Percentiles rank a stretch among this genome's conserved stretches.
Evolutionary conservation across 192 early-diverging fungal genomes (phyloP).

Genomic region (Glomus cerebriforme): DNA sequence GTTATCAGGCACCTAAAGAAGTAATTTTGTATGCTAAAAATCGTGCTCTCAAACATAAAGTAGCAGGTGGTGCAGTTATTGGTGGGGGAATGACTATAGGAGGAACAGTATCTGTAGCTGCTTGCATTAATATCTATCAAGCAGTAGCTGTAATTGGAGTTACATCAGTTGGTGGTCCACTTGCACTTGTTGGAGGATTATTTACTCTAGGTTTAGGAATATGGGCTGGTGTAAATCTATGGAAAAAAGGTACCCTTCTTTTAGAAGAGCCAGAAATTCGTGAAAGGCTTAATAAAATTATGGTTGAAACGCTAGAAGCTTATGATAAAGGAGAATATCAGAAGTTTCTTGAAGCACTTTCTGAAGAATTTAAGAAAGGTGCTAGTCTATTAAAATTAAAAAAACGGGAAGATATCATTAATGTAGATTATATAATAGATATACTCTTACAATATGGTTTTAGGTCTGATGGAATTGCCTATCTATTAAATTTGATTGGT

Average conservation of each 20-base stretch:
- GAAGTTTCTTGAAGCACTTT: not conserved
- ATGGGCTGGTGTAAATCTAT: not conserved
- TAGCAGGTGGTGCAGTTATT: not conserved
- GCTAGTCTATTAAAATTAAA: not conserved
- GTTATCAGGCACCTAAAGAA: not conserved
- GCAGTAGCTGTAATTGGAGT: not conserved
- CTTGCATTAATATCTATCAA: not conserved
- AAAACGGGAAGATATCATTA: not conserved
- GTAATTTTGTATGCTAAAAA: not conserved
- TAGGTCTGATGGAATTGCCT: not conserved
- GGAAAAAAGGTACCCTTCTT: not conserved
- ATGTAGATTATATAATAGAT: not conserved
- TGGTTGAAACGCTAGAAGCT: not conserved
- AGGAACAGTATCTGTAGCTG: not conserved
- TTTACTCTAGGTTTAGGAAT: not conserved
- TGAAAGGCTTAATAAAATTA: not conserved
- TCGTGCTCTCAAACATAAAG: not conserved
- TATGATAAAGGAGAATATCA: constrained; percentile 4
- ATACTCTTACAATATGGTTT: not conserved
- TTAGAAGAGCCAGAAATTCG: not conserved
- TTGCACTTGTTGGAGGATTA: not conserved
- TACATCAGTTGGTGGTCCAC: not conserved
- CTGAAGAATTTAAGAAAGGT: not conserved
- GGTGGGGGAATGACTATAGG: not conserved
- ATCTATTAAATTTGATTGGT: not conserved